phyloP scores from a whole-genome alignment of 768 basidiomycete species.

The Dacryopinax spathularia region DNA sequence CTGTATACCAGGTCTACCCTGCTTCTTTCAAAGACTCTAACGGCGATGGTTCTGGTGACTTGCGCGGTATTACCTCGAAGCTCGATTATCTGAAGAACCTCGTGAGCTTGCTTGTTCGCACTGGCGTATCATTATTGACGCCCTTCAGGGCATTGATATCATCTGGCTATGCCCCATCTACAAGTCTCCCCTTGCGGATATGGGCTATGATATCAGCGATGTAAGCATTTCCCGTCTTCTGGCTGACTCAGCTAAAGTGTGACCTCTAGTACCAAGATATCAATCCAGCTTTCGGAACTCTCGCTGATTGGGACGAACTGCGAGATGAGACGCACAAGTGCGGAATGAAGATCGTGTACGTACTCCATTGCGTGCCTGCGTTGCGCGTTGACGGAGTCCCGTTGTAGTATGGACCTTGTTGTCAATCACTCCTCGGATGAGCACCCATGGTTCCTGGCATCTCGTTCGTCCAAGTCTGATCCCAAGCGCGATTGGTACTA shows the following conservation, averaged over 20 bases:
- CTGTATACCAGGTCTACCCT: constrained; percentile 58
- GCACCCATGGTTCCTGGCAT: constrained; percentile 60
- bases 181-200: constrained; percentile 50
- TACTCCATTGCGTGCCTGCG: constrained; percentile 10
- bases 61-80: constrained; percentile 49
- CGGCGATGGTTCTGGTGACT: constrained; percentile 54
- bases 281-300: constrained; percentile 16
- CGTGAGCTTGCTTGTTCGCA: constrained; percentile 1
- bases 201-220: constrained; percentile 58
- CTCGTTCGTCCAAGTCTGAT: constrained; percentile 35
- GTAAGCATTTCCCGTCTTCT: constrained; percentile 35
- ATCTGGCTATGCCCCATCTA: constrained; percentile 65
- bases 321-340: constrained; percentile 16
- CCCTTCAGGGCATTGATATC: constrained; percentile 37
- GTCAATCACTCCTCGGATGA: constrained; percentile 45
- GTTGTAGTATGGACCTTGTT: constrained; percentile 56
- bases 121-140: neutral
- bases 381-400: neutral
- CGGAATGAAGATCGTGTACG: constrained; percentile 21
- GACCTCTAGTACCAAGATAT: constrained; percentile 15
- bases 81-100: constrained; percentile 55
- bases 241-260: constrained; percentile 16
- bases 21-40: constrained; percentile 59
- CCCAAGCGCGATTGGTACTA: constrained; percentile 65
- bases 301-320: constrained; percentile 20